Percentiles rank a stretch among this genome's conserved stretches.
Conservation (phyloP, 2,329 filamentous ascomycete species). For the Acrocalymma vagum region DNA sequence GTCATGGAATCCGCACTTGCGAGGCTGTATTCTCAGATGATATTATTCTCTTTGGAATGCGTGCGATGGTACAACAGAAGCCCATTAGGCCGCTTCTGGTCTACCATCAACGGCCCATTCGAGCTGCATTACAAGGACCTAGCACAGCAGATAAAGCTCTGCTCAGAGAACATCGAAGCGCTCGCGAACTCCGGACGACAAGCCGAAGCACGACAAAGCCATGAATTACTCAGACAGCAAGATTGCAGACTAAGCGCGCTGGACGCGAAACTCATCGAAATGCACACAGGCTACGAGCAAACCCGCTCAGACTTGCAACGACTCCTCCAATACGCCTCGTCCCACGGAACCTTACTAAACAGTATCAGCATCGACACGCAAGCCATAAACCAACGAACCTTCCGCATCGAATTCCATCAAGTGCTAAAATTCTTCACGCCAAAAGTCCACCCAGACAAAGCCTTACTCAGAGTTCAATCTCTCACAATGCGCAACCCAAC, state of each 20-base stretch:
- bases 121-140: conserved; percentile 18
- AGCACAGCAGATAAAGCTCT: conserved; percentile 11
- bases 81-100: conserved; percentile 7
- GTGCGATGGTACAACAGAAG: conserved; percentile 16
- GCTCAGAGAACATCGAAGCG: conserved; percentile 7
- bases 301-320: not conserved
- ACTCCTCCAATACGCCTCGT: conserved; percentile 1
- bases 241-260: not conserved
- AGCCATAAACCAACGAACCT: not conserved
- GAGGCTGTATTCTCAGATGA: conserved; percentile 18
- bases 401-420: conserved; percentile 11
- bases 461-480: conserved; percentile 1
- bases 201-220: conserved; percentile 8
- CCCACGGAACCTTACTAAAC: conserved; percentile 1
- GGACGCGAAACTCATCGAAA: conserved; percentile 1
- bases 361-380: not conserved
- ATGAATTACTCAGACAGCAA: not conserved
- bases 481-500: conserved; percentile 3
- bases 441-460: not conserved
- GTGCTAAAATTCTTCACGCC: conserved; percentile 6
- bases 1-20: conserved; percentile 11
- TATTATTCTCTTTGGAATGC: conserved; percentile 12
- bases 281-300: not conserved
- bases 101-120: conserved; percentile 12
- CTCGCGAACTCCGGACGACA: conserved; percentile 8